Percentiles rank a stretch among this genome's conserved stretches.
phyloP scores from a whole-genome alignment of 108 stramenopile genomes.

The Epithemia pelagica region DNA sequence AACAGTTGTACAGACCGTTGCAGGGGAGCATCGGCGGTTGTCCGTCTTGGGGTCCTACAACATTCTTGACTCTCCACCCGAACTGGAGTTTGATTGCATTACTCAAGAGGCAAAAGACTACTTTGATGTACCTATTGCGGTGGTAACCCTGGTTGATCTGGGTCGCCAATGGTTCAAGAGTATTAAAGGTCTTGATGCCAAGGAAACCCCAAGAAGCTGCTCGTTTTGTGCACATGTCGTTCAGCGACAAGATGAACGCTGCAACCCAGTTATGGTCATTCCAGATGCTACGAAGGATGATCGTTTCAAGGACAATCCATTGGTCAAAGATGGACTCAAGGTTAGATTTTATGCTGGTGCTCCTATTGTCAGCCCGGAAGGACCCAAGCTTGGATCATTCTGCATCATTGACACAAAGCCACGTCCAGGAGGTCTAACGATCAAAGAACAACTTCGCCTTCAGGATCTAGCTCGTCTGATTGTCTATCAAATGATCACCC shows the following conservation, averaged over 20 bases:
- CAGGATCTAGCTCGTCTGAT: conserved; percentile 55
- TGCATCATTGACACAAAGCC: conserved; percentile 69
- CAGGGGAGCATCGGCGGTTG: background rate
- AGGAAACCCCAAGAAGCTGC: conserved; percentile 47
- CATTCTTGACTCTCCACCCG: conserved; percentile 9
- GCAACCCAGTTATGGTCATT: conserved; percentile 37
- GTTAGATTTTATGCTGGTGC: conserved; percentile 76
- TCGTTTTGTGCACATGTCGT: conserved; percentile 74
- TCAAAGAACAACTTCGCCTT: conserved; percentile 55
- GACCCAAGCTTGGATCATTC: conserved; percentile 57
- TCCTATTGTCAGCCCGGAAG: conserved; percentile 32
- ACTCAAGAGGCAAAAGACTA: conserved; percentile 30
- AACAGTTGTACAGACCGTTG: background rate
- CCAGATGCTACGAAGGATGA: conserved; percentile 56
- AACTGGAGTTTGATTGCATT: conserved; percentile 33
- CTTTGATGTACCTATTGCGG: conserved; percentile 62
- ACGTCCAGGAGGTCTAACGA: conserved; percentile 37
- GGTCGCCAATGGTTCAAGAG: conserved; percentile 74
- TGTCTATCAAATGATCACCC: conserved; percentile 46
- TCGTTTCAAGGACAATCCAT: conserved; percentile 57
- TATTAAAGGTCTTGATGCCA: conserved; percentile 9
- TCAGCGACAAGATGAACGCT: conserved; percentile 8
- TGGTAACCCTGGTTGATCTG: conserved; percentile 57
- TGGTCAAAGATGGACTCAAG: conserved; percentile 53
- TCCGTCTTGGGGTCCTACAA: background rate